These are phyloP conservation scores for Fomitopsis serialis DNA, from an alignment of 768 basidiomycete species.

Conservation along the genomic window DNA sequence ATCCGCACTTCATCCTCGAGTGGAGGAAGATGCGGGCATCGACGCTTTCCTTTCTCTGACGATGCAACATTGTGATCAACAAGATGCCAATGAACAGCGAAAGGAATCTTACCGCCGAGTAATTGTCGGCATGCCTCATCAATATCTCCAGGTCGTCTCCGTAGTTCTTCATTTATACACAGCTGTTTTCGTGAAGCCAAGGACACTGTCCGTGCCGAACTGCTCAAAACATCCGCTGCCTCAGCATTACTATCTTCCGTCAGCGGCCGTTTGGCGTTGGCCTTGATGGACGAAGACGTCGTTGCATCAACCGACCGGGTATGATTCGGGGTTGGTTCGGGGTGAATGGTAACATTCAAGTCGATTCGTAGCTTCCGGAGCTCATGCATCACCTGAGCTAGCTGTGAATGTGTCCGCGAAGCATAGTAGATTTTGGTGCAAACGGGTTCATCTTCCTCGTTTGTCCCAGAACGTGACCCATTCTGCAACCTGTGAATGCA, in stretches of 20 bases:
- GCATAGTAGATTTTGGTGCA: conserved; percentile 90
- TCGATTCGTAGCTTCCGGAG: conserved; percentile 56
- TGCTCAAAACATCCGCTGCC: not conserved
- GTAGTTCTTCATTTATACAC: conserved; percentile 84
- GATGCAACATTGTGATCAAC: conserved; percentile 15
- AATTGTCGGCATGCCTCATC: conserved; percentile 88
- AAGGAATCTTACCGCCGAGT: conserved; percentile 15
- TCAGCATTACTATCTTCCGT: not conserved
- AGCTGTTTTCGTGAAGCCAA: conserved; percentile 88
- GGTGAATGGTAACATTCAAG: conserved; percentile 32
- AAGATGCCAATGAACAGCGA: not conserved
- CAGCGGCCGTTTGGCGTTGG: conserved; percentile 1
- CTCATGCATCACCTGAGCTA: conserved; percentile 87
- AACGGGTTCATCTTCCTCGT: conserved; percentile 46
- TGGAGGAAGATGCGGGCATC: conserved; percentile 75
- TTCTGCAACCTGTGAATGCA: conserved; percentile 2
- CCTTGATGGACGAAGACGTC: not conserved
- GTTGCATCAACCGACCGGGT: not conserved
- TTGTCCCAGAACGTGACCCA: conserved; percentile 15
- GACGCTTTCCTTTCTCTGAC: conserved; percentile 54
- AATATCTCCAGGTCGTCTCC: conserved; percentile 56
- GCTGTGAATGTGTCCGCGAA: conserved; percentile 93
- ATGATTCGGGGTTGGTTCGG: not conserved
- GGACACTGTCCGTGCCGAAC: conserved; percentile 59
- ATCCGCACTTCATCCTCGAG: conserved; percentile 63